Percentiles rank a stretch among this genome's conserved stretches.
Conservation (phyloP, 495 filamentous ascomycete species). For the Talaromyces proteolyticus region DNA sequence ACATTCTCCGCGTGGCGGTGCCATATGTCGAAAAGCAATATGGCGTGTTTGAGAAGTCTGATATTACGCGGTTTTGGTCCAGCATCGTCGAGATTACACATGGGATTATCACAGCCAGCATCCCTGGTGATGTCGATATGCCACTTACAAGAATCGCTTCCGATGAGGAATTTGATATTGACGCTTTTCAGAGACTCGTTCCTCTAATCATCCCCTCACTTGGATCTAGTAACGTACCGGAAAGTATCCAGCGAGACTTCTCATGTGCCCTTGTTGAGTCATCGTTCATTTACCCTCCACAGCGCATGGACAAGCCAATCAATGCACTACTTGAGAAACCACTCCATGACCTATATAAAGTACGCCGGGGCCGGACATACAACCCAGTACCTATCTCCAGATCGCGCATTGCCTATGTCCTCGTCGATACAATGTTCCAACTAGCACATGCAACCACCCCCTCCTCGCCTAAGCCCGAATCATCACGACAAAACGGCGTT, state of each 20-base stretch:
- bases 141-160: conserved; percentile 17
- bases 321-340: conserved; percentile 41
- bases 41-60: conserved; percentile 14
- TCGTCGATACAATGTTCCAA: conserved; percentile 74
- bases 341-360: conserved; percentile 57
- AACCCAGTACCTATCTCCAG: conserved; percentile 59
- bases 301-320: conserved; percentile 55
- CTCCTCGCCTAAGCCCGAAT: conserved; percentile 9
- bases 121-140: conserved; percentile 23
- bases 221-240: conserved; percentile 56
- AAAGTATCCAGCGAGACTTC: conserved; percentile 64
- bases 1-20: conserved; percentile 62
- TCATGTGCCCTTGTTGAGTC: conserved; percentile 71
- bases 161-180: conserved; percentile 73
- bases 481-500: conserved; percentile 11
- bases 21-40: conserved; percentile 53
- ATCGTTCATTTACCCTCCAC: conserved; percentile 72
- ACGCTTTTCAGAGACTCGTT: conserved; percentile 61
- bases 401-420: conserved; percentile 68
- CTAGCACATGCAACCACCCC: conserved; percentile 38
- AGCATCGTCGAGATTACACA: conserved; percentile 29
- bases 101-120: conserved; percentile 35
- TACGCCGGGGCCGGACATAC: conserved; percentile 64
- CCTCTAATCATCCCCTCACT: conserved; percentile 69
- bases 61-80: conserved; percentile 35